Base-by-base conservation (phyloP, 108 stramenopile species). In the Stephanodiscus triporus region DNA sequence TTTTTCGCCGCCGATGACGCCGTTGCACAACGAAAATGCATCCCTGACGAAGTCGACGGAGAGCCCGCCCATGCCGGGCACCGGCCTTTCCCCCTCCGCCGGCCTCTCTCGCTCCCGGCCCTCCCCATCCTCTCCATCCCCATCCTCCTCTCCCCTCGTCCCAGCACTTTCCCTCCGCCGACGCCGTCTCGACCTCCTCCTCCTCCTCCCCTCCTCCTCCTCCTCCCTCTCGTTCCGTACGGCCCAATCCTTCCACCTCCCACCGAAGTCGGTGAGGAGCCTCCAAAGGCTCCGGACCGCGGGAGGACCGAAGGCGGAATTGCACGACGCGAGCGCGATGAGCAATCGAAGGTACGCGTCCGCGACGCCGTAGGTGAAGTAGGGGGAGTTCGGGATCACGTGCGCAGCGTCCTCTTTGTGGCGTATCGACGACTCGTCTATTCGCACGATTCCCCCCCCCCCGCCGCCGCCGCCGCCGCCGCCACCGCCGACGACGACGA, bases 341-440 rank as follows among this genome's bases (percentile, higher is more conserved):
- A 84, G 27, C 13, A 86, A 45, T 45, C 76, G 57, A 26, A 86
- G 54, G 63, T 86, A 68, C 13, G 75, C 80, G 70, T 83, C 75
- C 26, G 83, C 78, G 24, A 86, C 77, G 6, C 65, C 23, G 68
- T 78, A 80, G 9, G 22, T 40, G 14, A 80, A 73, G 64, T 69
- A 85, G 13, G 78, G 73, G 19, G 54, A 10, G 4, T 55, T 37
- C 4, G 81, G 81, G 0, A n/a, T 3, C 0, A 81, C 30, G 17
- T 42, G 60, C 58, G 70, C 59, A 9, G 43, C 40, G 29, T 75
- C 43, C 42, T 75, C 69, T 36, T 75, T 75, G 62, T 66, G 63
- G 1, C 56, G 36, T 22, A 75, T 81, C 20, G 78, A 74, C 1
- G 78, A 63, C 45, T 64, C 66, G 27, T 37, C 51, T 5, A 80